These are phyloP conservation scores for Phycomyces nitens DNA, from an alignment of 192 early-diverging fungal genomes.

Conservation along the genomic window DNA sequence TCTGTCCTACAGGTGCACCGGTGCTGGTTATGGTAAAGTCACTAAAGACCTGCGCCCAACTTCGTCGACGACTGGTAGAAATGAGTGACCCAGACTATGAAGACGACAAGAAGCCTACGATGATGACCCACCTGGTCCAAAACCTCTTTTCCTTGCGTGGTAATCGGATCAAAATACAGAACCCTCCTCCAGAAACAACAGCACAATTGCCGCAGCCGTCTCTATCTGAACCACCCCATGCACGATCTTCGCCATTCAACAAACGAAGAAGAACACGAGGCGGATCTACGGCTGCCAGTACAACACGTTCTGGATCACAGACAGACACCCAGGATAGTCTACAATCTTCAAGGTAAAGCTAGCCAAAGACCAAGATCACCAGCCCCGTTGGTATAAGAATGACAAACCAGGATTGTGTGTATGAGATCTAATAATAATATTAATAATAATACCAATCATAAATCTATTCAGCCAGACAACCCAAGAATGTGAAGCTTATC, in stretches of 20 bases:
- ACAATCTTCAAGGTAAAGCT: constrained; percentile 11
- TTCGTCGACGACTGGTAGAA: constrained; percentile 50
- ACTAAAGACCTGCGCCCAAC: constrained; percentile 58
- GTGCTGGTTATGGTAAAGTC: constrained; percentile 74
- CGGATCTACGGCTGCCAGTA: constrained; percentile 36
- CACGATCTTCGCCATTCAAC: constrained; percentile 37
- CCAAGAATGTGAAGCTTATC: too few relatives aligned
- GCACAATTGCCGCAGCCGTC: neutral
- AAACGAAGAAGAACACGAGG: constrained; percentile 52
- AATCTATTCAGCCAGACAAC: too few relatives aligned
- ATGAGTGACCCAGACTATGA: constrained; percentile 9
- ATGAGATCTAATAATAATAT: too few relatives aligned
- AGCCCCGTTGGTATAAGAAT: neutral
- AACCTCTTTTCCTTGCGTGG: constrained; percentile 80
- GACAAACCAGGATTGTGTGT: too few relatives aligned
- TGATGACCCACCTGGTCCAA: constrained; percentile 47
- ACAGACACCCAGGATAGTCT: constrained; percentile 9
- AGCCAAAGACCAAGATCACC: neutral
- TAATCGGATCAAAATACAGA: constrained; percentile 1
- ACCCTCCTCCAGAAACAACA: neutral
- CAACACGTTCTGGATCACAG: constrained; percentile 27
- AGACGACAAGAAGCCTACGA: constrained; percentile 10
- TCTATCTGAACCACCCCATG: neutral
- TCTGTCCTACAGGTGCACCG: constrained; percentile 31
- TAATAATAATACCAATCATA: too few relatives aligned